Base-by-base conservation (phyloP, 306 rosid species). In the Prosopis cineraria region DNA sequence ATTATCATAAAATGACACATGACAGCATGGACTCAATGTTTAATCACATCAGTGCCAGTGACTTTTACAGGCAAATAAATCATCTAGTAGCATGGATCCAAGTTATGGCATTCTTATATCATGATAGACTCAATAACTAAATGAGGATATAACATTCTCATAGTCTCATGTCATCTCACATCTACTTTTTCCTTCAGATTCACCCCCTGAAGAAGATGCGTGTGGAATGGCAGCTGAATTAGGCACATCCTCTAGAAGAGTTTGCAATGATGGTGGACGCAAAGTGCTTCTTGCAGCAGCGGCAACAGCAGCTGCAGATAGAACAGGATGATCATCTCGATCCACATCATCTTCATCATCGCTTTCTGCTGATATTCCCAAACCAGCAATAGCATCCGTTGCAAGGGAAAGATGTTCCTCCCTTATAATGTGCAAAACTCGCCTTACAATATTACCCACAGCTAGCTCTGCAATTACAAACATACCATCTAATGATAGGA, bases 371-470 rank as follows among this genome's bases (percentile, higher is more conserved):
- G 90, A 74, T 80, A 96, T 43, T 78, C 88, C 94, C 90, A 89
- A 86, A 73, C 90, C 99, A 77, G 87, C 96, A 79, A 96, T 43
- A 67, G 96, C 93, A 78, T 89, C 98, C 3, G 98, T 86, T 11
- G 93, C 86, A 77, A 96, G 91, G 81, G 99, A 93, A 69, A 90
- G 90, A 82, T 93, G 84, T 81, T 93, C 99, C 91, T 96, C 98
- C 86, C 98, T 91, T 72, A 96, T 91, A 80, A 93, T 96, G 85
- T 91, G 93, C 88, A 96, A 83, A 86, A 93, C 90, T 74, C 99
- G 98, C 89, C 99, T 93, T 79, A 88, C 98, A 63, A 96, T 93
- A 79, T 96, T 96, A 70, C 99, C 99, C 83, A 96, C 99, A 40
- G 99, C 96, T 52, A 96, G 88, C 90, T 96, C 99, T 96, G 91